A percentile compares a stretch with the other conserved stretches of the same genome.
Evolutionary conservation across 2,329 filamentous ascomycete species (phyloP).

Genomic region (Aureobasidium namibiae): DNA sequence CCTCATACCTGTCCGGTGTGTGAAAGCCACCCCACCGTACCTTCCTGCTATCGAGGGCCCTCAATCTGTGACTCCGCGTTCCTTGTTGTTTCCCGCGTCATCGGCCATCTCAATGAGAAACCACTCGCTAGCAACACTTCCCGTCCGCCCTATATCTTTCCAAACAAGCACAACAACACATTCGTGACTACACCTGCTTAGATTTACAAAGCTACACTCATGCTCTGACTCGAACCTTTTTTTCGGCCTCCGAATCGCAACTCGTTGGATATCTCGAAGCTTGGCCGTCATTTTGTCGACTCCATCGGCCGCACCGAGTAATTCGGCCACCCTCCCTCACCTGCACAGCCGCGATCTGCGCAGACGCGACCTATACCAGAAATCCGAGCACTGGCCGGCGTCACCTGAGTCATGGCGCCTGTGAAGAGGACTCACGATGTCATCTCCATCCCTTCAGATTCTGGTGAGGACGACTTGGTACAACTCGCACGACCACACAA

Average conservation of each 20-base stretch:
- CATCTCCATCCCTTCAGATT: not conserved
- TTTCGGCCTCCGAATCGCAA: not conserved
- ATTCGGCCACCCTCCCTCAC: not conserved
- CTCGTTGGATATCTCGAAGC: not conserved
- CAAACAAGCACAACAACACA: not conserved
- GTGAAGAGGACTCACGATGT: slow-evolving; percentile 3
- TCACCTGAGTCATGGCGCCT: not conserved
- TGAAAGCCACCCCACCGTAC: not conserved
- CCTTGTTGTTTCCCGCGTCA: not conserved
- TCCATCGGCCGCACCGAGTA: not conserved
- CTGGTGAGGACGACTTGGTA: not conserved
- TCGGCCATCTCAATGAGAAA: not conserved
- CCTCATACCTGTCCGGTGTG: not conserved
- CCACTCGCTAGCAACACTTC: not conserved
- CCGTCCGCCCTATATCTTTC: not conserved
- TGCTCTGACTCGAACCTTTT: not conserved
- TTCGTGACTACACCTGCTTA: not conserved
- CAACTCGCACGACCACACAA: not conserved
- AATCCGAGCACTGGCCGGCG: not conserved
- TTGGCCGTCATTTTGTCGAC: not conserved
- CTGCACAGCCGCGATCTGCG: not conserved
- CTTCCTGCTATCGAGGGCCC: not conserved
- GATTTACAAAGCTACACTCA: not conserved
- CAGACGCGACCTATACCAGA: not conserved
- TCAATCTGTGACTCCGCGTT: not conserved